phyloP scores from a whole-genome alignment of 2,329 filamentous ascomycete species.

The Beauveria sp. region DNA sequence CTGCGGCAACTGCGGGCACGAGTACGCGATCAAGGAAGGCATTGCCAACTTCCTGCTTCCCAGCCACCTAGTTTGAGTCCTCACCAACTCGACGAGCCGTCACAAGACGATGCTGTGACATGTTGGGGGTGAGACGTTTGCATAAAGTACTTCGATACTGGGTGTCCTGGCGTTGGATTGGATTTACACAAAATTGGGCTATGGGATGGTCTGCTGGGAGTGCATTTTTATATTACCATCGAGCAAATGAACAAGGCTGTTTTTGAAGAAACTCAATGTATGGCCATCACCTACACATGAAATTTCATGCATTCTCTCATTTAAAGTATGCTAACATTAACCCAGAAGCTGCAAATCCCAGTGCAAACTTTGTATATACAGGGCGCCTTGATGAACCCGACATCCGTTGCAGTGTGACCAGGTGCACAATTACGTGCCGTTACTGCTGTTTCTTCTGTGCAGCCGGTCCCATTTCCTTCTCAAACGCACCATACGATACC shows the following conservation, averaged over 20 bases:
- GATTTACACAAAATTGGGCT: background rate
- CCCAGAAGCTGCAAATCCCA: background rate
- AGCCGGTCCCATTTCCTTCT: slow-evolving; percentile 88
- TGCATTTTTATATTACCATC: background rate
- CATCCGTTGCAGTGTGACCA: background rate
- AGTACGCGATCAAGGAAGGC: slow-evolving; percentile 90
- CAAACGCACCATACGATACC: slow-evolving; percentile 90
- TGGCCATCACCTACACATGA: background rate
- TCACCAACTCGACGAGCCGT: background rate
- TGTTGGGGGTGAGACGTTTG: background rate
- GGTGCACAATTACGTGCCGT: background rate
- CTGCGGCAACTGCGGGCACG: slow-evolving; percentile 85
- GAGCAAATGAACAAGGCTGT: background rate
- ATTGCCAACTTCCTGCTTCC: slow-evolving; percentile 95
- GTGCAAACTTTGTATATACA: background rate
- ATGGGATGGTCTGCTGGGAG: background rate
- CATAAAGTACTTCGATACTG: background rate
- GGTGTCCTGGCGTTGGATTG: slow-evolving; percentile 2
- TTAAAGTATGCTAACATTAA: background rate
- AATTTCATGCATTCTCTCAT: background rate
- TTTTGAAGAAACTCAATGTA: background rate
- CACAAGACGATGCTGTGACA: background rate
- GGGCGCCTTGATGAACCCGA: background rate
- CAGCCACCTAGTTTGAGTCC: slow-evolving; percentile 67
- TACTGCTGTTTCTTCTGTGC: slow-evolving; percentile 68